Evolutionary conservation across 2,329 filamentous ascomycete species (phyloP), one percentile per base, ranked within the genome.

Genomic region (Chaetomium olivaceum): DNA sequence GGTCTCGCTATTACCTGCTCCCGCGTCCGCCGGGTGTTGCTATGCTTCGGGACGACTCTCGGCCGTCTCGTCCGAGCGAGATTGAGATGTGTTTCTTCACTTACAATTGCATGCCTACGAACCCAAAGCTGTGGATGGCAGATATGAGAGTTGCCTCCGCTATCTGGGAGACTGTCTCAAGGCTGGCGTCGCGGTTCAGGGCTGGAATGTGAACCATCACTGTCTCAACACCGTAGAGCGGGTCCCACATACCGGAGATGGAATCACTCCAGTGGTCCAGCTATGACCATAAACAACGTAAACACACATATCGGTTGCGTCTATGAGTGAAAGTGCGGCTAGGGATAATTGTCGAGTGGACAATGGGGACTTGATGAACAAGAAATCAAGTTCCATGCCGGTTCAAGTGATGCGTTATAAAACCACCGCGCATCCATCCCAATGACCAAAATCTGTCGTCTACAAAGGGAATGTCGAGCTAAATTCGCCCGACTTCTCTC

Each of bases 41-140:
- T 52, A 66, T 64, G 63, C 31, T 23, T 66, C 66, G 66, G 66
- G 33, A 58, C 9, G 52, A 66, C 58, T 68, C 61, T 68, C 66
- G 66, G 61, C 52, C 36, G 57, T 62, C 61, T 62, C 25, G 14
- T 21, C n/a, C 33, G 7, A 12, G 21, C 8, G n/a, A 61, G 4
- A 59, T 46, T 65, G 59, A 33, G 60, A 60, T 57, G 29, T 9
- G 23, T 23, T 25, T 3, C 31, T 19, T 16, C n/a, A 36, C 25
- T 21, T 39, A n/a, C 6, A 19, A 48, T 8, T 58, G 39, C 62
- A 67, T 67, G 57, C 59, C 48, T 62, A 27, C 54, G 56, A 43
- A 21, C 46, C 46, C 43, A 23, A 21, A 64, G 25, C 19, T 23
- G 48, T 29, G 48, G 36, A n/a, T 31, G 16, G 1, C 4, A 43